Conservation (phyloP, 2,329 filamentous ascomycete species). For the Bipolaris oryzae region DNA sequence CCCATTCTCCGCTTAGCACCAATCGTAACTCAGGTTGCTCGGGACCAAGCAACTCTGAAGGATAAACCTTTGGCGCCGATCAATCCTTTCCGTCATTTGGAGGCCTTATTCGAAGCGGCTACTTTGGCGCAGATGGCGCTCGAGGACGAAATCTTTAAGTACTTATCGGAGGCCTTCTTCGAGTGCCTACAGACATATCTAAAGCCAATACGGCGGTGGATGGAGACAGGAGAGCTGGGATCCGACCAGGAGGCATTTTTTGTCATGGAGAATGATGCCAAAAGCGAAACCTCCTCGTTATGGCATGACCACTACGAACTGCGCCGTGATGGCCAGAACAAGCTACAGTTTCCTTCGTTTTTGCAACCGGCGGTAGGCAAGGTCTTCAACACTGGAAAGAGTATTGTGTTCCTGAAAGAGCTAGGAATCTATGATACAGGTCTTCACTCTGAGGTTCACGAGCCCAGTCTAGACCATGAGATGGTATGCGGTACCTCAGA, state of each 20-base stretch:
- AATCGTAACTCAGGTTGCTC: conserved; percentile 55
- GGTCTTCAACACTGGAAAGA: conserved; percentile 89
- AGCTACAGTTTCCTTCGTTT: conserved; percentile 74
- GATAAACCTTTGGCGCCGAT: conserved; percentile 54
- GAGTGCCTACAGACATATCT: conserved; percentile 83
- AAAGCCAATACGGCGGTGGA: conserved; percentile 80
- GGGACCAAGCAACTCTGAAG: conserved; percentile 41
- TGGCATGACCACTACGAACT: conserved; percentile 80
- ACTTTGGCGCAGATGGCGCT: conserved; percentile 73
- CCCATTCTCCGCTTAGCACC: conserved; percentile 66
- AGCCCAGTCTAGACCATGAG: conserved; percentile 60
- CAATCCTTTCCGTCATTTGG: conserved; percentile 73
- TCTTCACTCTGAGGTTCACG: conserved; percentile 11
- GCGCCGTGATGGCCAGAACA: conserved; percentile 63
- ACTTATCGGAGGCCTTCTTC: conserved; percentile 73
- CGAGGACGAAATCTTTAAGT: conserved; percentile 65
- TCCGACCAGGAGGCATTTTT: conserved; percentile 76
- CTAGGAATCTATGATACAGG: conserved; percentile 61
- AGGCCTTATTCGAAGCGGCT: conserved; percentile 75
- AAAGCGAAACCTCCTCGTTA: conserved; percentile 66
- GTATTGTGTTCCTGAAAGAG: conserved; percentile 79
- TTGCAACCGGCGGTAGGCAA: conserved; percentile 70
- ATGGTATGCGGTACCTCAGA: conserved; percentile 57
- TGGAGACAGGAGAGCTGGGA: conserved; percentile 75
- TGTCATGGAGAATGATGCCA: conserved; percentile 64